Base-by-base conservation (phyloP, 495 filamentous ascomycete species). In the Pseudotulostoma volvatum region DNA sequence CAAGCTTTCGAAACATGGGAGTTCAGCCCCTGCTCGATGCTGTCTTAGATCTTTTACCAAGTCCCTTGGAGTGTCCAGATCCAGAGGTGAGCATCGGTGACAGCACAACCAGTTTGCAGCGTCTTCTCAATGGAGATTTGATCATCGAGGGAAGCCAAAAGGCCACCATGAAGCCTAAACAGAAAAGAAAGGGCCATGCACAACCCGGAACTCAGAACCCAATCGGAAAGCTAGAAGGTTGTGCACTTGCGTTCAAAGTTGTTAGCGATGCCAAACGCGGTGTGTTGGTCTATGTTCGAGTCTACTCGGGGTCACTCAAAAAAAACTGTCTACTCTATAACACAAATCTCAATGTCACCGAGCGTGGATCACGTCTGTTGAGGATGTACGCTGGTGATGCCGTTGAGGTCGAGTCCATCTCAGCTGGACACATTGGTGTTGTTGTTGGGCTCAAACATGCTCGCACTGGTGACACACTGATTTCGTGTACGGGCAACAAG, bases 171-270 rank as follows among this genome's bases (percentile, higher is more conserved):
- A 44, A 59, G 3, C 16, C 51, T 3, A 61, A 66, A 41, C 46
- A 64, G 25, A 60, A 60, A 45, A 61, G 46, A 36, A 34, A 35
- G 42, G 61, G 54, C 38, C 43, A 51, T 7, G 15, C 52, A 20
- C 46, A 50, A 14, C 49, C 47, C 7, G 45, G 44, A n/a, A 41
- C 55, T 13, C 53, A 70, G 17, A 47, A 73, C 8, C 57, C 67
- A 11, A 73, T 77, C 9, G 45, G 67, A n/a, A 75, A 76, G 23
- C 57, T 93, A 11, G 71, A 77, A 39, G 74, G 76, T 31, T 81
- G 88, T 43, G 86, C 81, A 2, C 64, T 94, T 21, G 92, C 93
- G 9, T 99, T 99, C 70, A 99, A 99, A 55, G 92, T 96, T 8
- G 84, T 93, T 44, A 78, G 90, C 45, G 88, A 96, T 47, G 60